Base-by-base conservation (phyloP, 345 rosid genomes). In the Citrus sp. region DNA sequence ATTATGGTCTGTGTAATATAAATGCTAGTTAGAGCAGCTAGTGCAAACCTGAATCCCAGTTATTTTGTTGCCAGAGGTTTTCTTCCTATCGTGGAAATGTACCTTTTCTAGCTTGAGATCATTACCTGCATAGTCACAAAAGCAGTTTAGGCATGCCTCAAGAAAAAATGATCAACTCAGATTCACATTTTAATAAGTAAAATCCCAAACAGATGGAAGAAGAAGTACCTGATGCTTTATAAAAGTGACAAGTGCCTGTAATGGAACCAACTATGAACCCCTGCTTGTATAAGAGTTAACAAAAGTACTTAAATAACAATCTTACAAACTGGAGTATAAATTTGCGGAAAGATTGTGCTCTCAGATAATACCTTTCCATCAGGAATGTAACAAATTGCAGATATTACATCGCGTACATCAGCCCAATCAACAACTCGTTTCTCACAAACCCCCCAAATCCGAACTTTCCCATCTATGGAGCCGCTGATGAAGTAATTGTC, bases 401-500 rank as follows among this genome's bases (percentile, higher is more conserved):
- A 87, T 87, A 90, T 88, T 40, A 84, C 87, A 78, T 95, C 91
- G 64, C 82, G 85, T 9, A 81, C 87, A n/a, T 93, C 92, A 2
- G 85, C 87, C 99, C 99, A 95, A 82, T 89, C 87, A 25, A 93
- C 88, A 63, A 95, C 98, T 85, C 90, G 86, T 71, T 84, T 76
- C 84, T 91, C 89, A 9, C 82, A 74, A 5, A 90, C 86, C 18
- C 97, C 93, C 99, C 99, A 95, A 37, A 95, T 86, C 77, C 99
- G 89, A 73, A 89, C 98, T 86, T 92, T 95, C 62, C 99, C 99
- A 83, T 95, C 99, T 21, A 93, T 89, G 3, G 94, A 95, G 74
- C 99, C 98, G 58, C 94, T 93, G 82, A 91, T 73, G 87, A 95
- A 95, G 86, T 85, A 77, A 78, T 88, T 89, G 66, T 93, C 87